Evolutionary conservation across 495 filamentous ascomycete genomes (phyloP).

Genomic region (Geopyxis carbonaria): DNA sequence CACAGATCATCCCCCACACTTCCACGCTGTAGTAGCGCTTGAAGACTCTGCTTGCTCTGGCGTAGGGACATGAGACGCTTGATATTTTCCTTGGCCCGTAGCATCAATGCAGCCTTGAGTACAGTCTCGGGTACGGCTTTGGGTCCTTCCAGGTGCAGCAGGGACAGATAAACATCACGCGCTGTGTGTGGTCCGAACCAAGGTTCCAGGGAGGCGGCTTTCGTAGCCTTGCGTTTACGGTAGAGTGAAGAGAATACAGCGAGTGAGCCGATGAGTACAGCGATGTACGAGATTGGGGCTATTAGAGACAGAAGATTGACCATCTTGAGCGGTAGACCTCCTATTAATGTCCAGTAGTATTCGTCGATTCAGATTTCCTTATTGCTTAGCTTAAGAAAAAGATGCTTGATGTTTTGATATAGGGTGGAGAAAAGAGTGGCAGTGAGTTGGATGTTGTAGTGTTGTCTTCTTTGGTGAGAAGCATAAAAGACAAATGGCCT

Average conservation of each 20-base stretch:
- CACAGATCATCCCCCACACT: conserved; percentile 93
- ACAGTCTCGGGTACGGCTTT: conserved; percentile 64
- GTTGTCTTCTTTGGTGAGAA: background rate
- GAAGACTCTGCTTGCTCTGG: conserved; percentile 67
- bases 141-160: conserved; percentile 65
- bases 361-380: too few species aligned
- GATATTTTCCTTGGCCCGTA: conserved; percentile 82
- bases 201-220: conserved; percentile 64
- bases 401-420: conserved; percentile 1
- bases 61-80: conserved; percentile 71
- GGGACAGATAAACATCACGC: conserved; percentile 83
- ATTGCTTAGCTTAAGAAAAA: background rate
- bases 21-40: conserved; percentile 65
- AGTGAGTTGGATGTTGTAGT: conserved; percentile 7
- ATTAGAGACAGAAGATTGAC: conserved; percentile 20
- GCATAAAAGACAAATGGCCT: conserved; percentile 7
- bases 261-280: conserved; percentile 69
- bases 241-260: conserved; percentile 85
- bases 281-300: conserved; percentile 54
- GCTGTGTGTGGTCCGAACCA: conserved; percentile 86
- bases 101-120: conserved; percentile 74
- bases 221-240: conserved; percentile 80
- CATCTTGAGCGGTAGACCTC: conserved; percentile 6
- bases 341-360: too few species aligned
- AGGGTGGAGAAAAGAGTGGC: conserved; percentile 1